phyloP scores from a whole-genome alignment of 106 monocot genomes.

The Dendrobium nobile region DNA sequence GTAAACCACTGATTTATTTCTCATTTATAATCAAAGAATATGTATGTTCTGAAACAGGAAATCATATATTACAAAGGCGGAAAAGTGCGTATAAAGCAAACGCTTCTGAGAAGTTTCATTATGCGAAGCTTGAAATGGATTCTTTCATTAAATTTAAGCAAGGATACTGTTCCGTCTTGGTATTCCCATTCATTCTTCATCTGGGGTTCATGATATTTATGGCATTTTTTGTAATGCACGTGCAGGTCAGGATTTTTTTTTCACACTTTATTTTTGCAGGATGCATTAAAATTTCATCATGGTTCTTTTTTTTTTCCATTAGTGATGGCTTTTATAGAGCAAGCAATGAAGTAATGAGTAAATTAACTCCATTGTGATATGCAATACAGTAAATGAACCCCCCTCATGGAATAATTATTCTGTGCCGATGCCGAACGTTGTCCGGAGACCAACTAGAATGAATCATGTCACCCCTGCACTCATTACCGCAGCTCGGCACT shows the following conservation, averaged over 20 bases:
- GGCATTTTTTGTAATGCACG: conserved; percentile 85
- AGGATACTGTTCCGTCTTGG: conserved; percentile 32
- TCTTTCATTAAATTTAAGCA: conserved; percentile 13
- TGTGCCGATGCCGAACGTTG: too few species aligned
- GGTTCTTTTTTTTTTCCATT: too few species aligned
- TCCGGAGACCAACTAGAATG: too few species aligned
- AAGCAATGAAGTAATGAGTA: background rate
- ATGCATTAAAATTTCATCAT: background rate
- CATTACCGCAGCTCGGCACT: too few species aligned
- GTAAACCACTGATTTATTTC: background rate
- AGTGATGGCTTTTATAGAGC: too few species aligned
- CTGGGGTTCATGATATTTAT: conserved; percentile 67
- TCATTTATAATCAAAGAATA: background rate
- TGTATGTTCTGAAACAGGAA: conserved; percentile 26
- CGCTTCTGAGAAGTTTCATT: conserved; percentile 5
- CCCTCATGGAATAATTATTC: too few species aligned
- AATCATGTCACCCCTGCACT: too few species aligned
- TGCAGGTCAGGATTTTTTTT: conserved; percentile 49
- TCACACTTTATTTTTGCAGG: background rate
- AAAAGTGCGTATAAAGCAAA: conserved; percentile 19
- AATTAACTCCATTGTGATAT: background rate
- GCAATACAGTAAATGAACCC: too few species aligned
- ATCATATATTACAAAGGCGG: conserved; percentile 21
- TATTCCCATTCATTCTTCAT: conserved; percentile 85
- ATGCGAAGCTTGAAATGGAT: background rate